Evolutionary conservation across 164 flowering plant species (phyloP), one percentile per base, ranked within the genome.

Genomic region (Dillenia turbinata): DNA sequence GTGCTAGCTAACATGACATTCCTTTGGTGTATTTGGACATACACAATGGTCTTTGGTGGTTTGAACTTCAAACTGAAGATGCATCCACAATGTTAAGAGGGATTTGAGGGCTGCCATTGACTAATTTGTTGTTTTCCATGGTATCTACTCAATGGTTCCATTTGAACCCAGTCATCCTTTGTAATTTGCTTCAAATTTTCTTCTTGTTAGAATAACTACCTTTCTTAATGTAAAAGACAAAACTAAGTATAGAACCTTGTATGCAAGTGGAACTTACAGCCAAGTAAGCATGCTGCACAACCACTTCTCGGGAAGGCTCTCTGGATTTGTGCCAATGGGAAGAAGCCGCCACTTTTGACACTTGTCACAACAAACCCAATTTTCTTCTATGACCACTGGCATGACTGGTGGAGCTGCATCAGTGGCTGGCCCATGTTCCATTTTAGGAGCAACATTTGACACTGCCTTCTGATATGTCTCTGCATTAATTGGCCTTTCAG

Each of bases 301-400:
- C 99, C 99, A 95, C 83, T 88, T 88, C 68, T 90, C 82, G 48
- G 97, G 94, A 50, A 95, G 86, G 59, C 61, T 57, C 0, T 74
- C 64, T 8, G 87, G 85, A 71, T 83, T 75, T 56, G 47, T 79
- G 45, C 88, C 94, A 76, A 47, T 56, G 44, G 99, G 99, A 60
- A 92, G 88, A 66, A 92, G 89, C 52, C 99, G 82, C 99, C 99
- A 95, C 63, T 75, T 81, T 62, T 75, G 72, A 68, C 99, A 95
- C 62, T 69, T 85, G 75, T 95, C 99, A 69, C 99, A 92, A 19
- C 67, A 52, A 17, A 94, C 99, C 99, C 99, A 94, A 65, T 75
- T 59, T 9, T 87, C 87, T 57, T 88, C 65, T 59, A 73, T 72
- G n/a, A 76, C 58, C 16, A 76, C 63, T 67, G 94, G 83, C 57